phyloP scores from a whole-genome alignment of 805 yeast genomes.

The Starmerella bacillaris region DNA sequence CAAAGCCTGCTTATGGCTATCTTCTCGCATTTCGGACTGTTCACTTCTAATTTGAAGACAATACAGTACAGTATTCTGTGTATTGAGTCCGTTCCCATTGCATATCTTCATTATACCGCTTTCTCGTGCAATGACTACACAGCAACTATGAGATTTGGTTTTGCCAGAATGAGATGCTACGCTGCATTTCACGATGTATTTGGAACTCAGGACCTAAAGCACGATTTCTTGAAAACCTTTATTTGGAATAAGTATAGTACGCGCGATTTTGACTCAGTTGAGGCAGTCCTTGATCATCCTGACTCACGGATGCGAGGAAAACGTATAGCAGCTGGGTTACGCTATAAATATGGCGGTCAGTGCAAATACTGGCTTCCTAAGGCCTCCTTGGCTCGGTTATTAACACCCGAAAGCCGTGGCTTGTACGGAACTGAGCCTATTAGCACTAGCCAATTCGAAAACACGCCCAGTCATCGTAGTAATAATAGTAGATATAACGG shows the following conservation, averaged over 20 bases:
- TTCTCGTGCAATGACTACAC: constrained; percentile 64
- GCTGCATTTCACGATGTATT: constrained; percentile 61
- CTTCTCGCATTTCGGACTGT: constrained; percentile 22
- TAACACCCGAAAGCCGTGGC: no score
- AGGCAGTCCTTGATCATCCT: constrained; percentile 45
- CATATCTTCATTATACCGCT: constrained; percentile 74
- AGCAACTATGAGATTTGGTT: constrained; percentile 41
- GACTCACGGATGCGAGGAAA: constrained; percentile 44
- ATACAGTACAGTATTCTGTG: constrained; percentile 69
- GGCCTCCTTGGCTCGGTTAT: no score
- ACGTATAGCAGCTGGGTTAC: constrained; percentile 61
- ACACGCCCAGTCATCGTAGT: no score
- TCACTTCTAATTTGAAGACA: constrained; percentile 29
- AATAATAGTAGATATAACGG: no score
- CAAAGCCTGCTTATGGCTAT: constrained; percentile 48
- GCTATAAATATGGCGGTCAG: constrained; percentile 64
- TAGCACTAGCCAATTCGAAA: no score
- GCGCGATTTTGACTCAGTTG: constrained; percentile 65
- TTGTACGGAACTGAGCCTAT: no score
- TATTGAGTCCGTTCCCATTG: constrained; percentile 68
- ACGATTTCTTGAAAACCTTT: constrained; percentile 54
- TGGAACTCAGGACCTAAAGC: constrained; percentile 56
- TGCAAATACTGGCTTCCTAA: constrained; percentile 70
- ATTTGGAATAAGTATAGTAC: constrained; percentile 64
- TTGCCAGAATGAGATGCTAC: constrained; percentile 41